Conservation (phyloP, 371 early-diverging fungal genomes). For the Circinella umbellata region DNA sequence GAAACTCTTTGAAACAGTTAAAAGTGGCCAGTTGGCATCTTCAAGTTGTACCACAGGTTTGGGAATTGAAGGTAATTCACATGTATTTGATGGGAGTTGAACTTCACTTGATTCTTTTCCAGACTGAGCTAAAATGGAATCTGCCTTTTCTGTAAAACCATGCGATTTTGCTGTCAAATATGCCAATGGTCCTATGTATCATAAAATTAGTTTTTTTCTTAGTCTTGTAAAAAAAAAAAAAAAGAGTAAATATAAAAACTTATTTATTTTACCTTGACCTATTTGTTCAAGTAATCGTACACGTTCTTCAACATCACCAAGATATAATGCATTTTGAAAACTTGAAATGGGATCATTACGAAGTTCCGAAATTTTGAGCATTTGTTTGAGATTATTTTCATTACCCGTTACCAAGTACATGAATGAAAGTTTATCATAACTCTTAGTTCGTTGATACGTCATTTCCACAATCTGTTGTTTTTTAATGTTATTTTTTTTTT, state of each 20-base stretch:
- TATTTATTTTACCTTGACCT: constrained; percentile 66
- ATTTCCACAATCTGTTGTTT: constrained; percentile 74
- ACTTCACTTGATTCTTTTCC: constrained; percentile 70
- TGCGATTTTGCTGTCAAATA: constrained; percentile 90
- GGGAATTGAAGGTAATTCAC: constrained; percentile 60
- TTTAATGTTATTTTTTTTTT: not conserved
- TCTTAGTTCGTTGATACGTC: constrained; percentile 86
- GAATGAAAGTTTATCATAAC: constrained; percentile 91
- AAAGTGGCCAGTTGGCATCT: constrained; percentile 88
- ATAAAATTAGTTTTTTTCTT: not conserved
- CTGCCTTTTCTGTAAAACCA: constrained; percentile 84
- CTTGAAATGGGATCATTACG: constrained; percentile 83
- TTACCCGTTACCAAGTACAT: constrained; percentile 92
- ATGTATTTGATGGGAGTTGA: constrained; percentile 46
- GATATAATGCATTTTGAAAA: constrained; percentile 87
- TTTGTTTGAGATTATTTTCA: constrained; percentile 83
- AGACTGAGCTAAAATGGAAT: constrained; percentile 73
- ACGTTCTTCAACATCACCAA: constrained; percentile 90
- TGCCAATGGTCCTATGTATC: constrained; percentile 78
- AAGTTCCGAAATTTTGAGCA: constrained; percentile 88
- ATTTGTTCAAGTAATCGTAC: constrained; percentile 79
- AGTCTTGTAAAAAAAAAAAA: no score
- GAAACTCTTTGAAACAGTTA: constrained; percentile 73
- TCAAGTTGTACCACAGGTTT: constrained; percentile 70
- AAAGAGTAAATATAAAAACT: not conserved